Base-by-base conservation (phyloP, 140 eudicot species). In the Oenanthe javanica region DNA sequence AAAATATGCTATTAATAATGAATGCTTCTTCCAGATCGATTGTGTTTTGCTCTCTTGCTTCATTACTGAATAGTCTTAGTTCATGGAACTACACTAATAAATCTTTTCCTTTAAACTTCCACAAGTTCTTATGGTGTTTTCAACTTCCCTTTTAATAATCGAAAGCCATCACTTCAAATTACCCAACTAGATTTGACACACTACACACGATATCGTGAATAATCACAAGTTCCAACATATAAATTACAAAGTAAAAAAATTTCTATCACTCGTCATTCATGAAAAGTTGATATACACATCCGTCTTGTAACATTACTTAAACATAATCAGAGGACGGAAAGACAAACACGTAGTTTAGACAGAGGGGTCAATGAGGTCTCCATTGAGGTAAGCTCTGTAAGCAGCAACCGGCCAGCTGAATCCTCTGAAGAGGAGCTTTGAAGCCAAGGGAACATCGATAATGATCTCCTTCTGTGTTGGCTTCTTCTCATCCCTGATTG, bases 321-420 rank as follows among this genome's bases (percentile, higher is more conserved):
- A 14, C 27, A 75, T 48, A 48, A 75, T 45, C 45, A 6, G 52
- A 72, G 76, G 76, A 42, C 11, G 21, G 36, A 43, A 45, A 43
- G 54, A n/a, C 11, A 46, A 12, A n/a, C 57, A n/a, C 57, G 31
- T 31, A 21, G 16, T 77, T 90, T 83, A 92, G 81, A 93, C 91
- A 46, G 85, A 82, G 27, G 96, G 94, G 86, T 93, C 98, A 77
- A 90, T 81, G 79, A 94, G 96, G 5, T 94, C 97, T 14, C 98
- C 98, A 15, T 90, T 94, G 84, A 94, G 57, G 72, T 7, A 84
- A 91, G 88, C 97, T 82, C 98, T 94, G 89, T 94, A 94, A 69
- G 98, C 98, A 75, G 98, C 98, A 85, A 95, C 94, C 12, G 99
- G 99, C 99, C 99, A 95, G 84, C 78, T 95, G 81, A 95, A 95